Percentiles rank a stretch among this genome's conserved stretches.
phyloP scores from a whole-genome alignment of 2,329 filamentous ascomycete genomes.

The Didymella segeticola region DNA sequence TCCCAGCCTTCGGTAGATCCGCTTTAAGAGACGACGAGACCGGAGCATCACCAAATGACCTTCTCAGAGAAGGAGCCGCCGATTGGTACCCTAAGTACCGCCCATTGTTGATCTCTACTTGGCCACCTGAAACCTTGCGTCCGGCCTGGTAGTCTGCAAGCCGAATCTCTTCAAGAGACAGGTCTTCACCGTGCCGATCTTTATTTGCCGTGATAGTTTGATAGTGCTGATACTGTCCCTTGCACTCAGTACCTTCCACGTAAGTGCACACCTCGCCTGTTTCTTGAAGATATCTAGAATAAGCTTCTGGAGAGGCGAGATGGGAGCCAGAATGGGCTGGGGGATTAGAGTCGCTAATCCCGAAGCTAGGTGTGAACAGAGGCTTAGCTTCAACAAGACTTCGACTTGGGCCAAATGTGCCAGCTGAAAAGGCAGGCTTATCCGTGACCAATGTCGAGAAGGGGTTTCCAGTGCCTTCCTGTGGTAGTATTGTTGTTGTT shows the following conservation, averaged over 20 bases:
- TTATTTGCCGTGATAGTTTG: slow-evolving; percentile 20
- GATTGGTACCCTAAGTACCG: too few species aligned
- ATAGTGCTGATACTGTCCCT: slow-evolving; percentile 7
- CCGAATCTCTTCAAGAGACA: slow-evolving; percentile 29
- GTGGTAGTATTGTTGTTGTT: neutral
- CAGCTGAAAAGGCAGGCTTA: neutral
- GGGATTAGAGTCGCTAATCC: neutral
- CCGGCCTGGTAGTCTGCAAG: slow-evolving; percentile 18
- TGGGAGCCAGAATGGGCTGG: neutral
- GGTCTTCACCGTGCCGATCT: slow-evolving; percentile 1
- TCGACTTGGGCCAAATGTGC: neutral
- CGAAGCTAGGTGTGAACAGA: neutral
- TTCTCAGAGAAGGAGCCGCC: too few species aligned
- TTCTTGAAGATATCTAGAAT: slow-evolving; percentile 3
- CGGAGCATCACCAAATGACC: too few species aligned
- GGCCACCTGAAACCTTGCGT: too few species aligned
- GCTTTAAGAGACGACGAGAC: too few species aligned
- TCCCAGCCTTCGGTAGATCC: too few species aligned
- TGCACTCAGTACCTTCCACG: neutral
- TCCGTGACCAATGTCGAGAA: neutral
- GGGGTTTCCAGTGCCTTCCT: neutral
- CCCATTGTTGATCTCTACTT: too few species aligned
- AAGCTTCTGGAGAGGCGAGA: neutral
- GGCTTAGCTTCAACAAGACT: neutral
- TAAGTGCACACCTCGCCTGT: slow-evolving; percentile 15